Conservation (phyloP, 345 rosid genomes). For the Citrus sp. region DNA sequence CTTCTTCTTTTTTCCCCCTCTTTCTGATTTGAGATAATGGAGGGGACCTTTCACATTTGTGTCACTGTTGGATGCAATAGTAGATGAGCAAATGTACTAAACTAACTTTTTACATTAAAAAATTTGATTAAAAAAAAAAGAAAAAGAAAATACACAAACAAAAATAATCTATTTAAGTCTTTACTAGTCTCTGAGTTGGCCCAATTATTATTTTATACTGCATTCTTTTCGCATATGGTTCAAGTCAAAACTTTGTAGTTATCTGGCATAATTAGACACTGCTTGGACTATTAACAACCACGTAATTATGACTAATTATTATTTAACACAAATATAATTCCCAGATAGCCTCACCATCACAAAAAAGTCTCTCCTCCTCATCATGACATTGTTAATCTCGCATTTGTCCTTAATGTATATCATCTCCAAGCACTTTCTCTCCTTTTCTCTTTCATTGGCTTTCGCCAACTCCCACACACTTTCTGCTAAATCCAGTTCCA, state of each 20-base stretch:
- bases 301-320: constrained; percentile 6
- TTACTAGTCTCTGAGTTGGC: neutral
- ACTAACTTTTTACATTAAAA: no score
- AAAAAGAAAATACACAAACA: no score
- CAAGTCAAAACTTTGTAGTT: neutral
- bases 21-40: neutral
- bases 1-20: no score
- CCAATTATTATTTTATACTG: neutral
- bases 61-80: neutral
- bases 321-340: neutral
- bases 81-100: neutral
- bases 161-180: neutral
- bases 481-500: neutral
- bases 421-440: neutral
- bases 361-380: neutral
- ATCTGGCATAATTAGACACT: neutral
- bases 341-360: neutral
- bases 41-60: neutral
- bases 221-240: neutral
- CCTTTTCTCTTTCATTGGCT: neutral
- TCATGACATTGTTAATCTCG: neutral
- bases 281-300: neutral
- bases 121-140: no score
- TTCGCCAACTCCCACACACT: neutral
- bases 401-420: neutral